These are phyloP conservation scores for Cryptosporidium andersoni DNA, from an alignment of 169 alveolate species.

Conservation along the genomic window DNA sequence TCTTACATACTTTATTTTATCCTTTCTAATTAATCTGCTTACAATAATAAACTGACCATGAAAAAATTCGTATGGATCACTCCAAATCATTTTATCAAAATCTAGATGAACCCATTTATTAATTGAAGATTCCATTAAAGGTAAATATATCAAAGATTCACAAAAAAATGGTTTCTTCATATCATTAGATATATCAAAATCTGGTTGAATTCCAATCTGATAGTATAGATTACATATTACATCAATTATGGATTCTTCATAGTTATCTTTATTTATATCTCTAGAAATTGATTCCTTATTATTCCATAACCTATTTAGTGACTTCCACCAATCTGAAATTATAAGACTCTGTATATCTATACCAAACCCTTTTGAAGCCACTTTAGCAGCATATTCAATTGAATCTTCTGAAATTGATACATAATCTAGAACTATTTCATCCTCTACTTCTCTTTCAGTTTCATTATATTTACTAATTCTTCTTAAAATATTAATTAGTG, in stretches of 20 bases:
- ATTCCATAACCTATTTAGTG: conserved; percentile 24
- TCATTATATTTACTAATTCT: not conserved
- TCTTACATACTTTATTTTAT: conserved; percentile 6
- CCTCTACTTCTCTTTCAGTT: not conserved
- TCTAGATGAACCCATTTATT: conserved; percentile 53
- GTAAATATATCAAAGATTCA: conserved; percentile 27
- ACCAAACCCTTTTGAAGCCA: conserved; percentile 59
- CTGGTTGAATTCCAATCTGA: conserved; percentile 30
- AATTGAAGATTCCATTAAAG: conserved; percentile 53
- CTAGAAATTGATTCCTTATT: not conserved
- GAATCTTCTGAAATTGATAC: not conserved
- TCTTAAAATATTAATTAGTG: conserved; percentile 29
- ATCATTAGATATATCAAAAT: conserved; percentile 47
- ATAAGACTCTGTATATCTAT: conserved; percentile 12
- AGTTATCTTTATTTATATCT: not conserved
- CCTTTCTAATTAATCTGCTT: conserved; percentile 27
- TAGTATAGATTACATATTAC: conserved; percentile 26
- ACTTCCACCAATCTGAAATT: conserved; percentile 53
- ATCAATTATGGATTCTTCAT: conserved; percentile 12
- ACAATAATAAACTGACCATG: conserved; percentile 41
- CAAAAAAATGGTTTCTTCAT: conserved; percentile 22
- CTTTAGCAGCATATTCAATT: conserved; percentile 4
- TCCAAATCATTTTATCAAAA: conserved; percentile 57
- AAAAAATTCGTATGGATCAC: conserved; percentile 64
- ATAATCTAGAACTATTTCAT: not conserved